Evolutionary conservation across 352 stramenopile genomes (phyloP).

Genomic region (Phytophthora ramorum): DNA sequence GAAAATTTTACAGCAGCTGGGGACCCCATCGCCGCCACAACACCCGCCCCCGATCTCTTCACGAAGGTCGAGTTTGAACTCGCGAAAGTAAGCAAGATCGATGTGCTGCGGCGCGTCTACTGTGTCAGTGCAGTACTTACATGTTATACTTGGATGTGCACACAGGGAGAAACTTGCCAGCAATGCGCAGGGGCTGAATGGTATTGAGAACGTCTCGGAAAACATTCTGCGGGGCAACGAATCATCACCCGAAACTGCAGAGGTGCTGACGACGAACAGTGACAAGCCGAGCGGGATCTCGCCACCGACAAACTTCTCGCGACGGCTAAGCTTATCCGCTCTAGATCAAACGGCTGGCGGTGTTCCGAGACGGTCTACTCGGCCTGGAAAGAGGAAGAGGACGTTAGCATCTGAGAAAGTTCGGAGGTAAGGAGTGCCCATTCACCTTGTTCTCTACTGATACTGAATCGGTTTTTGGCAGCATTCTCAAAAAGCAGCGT

Average conservation of each 20-base stretch:
- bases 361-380: conserved; percentile 5
- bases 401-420: conserved; percentile 43
- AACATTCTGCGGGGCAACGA: conserved; percentile 71
- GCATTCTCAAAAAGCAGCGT: conserved; percentile 79
- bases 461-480: conserved; percentile 21
- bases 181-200: conserved; percentile 51
- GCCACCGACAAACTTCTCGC: conserved; percentile 41
- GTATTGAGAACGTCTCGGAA: conserved; percentile 80
- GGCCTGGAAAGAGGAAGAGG: conserved; percentile 34
- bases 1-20: conserved; percentile 44
- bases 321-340: conserved; percentile 39
- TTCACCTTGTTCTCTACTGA: not conserved
- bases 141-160: conserved; percentile 6
- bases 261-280: conserved; percentile 33
- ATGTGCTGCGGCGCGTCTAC: conserved; percentile 5
- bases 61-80: conserved; percentile 75
- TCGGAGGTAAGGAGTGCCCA: conserved; percentile 40
- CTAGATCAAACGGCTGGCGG: conserved; percentile 20
- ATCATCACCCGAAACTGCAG: conserved; percentile 41
- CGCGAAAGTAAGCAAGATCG: conserved; percentile 59
- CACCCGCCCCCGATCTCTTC: conserved; percentile 43
- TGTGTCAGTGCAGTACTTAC: not conserved
- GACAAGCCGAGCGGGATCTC: conserved; percentile 45
- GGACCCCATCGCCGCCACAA: conserved; percentile 51
- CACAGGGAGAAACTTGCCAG: conserved; percentile 46